Evolutionary conservation across 306 rosid species (phyloP).

Genomic region (Sicyos edulis): DNA sequence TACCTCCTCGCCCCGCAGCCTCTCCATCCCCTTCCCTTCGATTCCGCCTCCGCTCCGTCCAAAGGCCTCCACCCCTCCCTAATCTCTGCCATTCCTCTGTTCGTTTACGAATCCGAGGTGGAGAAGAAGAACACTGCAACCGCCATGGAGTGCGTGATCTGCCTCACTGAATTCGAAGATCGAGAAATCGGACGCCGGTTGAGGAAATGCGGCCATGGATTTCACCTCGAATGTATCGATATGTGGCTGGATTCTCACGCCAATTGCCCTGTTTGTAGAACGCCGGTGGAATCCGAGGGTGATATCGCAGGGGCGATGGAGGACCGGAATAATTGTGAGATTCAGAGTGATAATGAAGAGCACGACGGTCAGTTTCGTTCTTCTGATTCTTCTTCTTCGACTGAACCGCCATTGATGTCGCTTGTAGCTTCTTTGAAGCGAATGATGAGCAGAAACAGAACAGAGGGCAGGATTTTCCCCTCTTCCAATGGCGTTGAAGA

Average conservation of each 20-base stretch:
- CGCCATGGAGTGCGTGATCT: conserved; percentile 65
- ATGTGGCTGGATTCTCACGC: conserved; percentile 82
- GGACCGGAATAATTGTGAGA: not conserved
- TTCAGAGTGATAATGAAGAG: not conserved
- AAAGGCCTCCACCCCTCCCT: conserved; percentile 58
- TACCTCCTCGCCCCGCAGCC: conserved; percentile 50
- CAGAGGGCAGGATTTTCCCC: conserved; percentile 20
- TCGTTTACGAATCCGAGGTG: conserved; percentile 35
- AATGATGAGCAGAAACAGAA: conserved; percentile 22
- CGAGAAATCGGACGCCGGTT: conserved; percentile 60
- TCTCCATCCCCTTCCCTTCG: conserved; percentile 40
- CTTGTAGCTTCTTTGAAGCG: conserved; percentile 19
- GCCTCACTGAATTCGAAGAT: conserved; percentile 54
- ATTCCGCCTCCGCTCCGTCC: conserved; percentile 32
- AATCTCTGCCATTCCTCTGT: conserved; percentile 57
- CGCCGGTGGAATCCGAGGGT: conserved; percentile 30
- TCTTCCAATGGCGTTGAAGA: too few species aligned
- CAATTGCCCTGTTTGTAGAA: conserved; percentile 84
- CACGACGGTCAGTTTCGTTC: not conserved
- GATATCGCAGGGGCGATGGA: not conserved
- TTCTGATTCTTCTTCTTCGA: not conserved
- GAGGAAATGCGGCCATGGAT: conserved; percentile 68
- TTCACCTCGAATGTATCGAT: conserved; percentile 75
- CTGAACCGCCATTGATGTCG: conserved; percentile 15
- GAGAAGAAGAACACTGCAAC: conserved; percentile 11